Evolutionary conservation across 1,284 basidiomycete genomes (phyloP).

Genomic region (Microbotryum violaceum): DNA sequence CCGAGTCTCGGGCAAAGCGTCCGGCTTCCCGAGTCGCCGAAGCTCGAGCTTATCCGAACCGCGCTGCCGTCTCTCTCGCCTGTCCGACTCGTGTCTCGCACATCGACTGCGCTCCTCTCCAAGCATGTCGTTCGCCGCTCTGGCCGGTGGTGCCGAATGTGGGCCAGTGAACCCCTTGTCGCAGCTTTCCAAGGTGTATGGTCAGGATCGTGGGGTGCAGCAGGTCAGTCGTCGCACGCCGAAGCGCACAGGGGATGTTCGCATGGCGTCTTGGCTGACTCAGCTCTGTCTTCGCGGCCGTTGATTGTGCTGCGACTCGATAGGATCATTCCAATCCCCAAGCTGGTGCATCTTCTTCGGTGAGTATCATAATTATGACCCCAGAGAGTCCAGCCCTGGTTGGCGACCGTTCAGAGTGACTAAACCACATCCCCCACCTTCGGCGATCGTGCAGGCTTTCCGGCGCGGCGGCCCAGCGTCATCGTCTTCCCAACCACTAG

Average conservation of each 20-base stretch:
- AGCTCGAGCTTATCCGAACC: no score
- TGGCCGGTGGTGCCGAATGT: conserved; percentile 52
- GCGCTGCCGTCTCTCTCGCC: no score
- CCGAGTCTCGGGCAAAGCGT: no score
- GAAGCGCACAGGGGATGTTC: background rate
- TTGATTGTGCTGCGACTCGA: conserved; percentile 5
- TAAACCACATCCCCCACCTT: no score
- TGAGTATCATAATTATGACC: background rate
- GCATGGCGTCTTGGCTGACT: background rate
- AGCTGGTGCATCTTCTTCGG: conserved; percentile 18
- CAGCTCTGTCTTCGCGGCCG: background rate
- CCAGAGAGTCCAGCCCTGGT: no score
- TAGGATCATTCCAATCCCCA: conserved; percentile 21
- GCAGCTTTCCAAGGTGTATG: conserved; percentile 63
- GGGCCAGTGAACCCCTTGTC: conserved; percentile 75
- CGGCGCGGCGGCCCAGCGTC: background rate
- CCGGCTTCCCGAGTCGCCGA: no score
- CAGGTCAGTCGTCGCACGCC: conserved; percentile 61
- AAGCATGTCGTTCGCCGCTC: conserved; percentile 22
- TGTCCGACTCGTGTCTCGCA: background rate
- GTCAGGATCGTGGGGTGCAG: conserved; percentile 65
- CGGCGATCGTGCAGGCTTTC: conserved; percentile 1
- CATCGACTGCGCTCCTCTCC: background rate
- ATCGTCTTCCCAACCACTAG: no score
- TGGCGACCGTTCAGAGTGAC: no score